Evolutionary conservation across 2,329 filamentous ascomycete genomes (phyloP).

Genomic region (Beauveria varroae): DNA sequence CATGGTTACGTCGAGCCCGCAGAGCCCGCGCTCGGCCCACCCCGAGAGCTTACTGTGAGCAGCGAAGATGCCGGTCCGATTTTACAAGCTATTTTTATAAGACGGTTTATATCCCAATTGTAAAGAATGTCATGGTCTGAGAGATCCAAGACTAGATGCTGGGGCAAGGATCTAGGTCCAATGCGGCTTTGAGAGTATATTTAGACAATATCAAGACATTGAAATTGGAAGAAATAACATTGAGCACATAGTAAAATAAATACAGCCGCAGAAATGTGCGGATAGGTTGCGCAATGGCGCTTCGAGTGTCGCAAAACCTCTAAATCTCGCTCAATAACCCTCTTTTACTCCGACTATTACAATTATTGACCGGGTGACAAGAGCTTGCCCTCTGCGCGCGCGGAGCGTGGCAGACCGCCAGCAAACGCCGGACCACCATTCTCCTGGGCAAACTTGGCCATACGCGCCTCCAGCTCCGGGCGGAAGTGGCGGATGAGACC

Average conservation of each 20-base stretch:
- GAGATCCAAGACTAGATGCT: background rate
- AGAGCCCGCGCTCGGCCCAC: background rate
- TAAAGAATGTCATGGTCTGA: no score
- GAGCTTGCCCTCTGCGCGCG: conserved; percentile 70
- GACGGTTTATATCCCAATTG: no score
- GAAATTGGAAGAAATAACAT: conserved; percentile 5
- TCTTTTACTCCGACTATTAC: conserved; percentile 15
- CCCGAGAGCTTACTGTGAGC: background rate
- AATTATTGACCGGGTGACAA: conserved; percentile 82
- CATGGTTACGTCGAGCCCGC: background rate
- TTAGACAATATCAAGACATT: background rate
- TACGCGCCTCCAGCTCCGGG: conserved; percentile 86
- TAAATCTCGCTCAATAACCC: conserved; percentile 1
- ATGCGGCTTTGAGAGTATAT: background rate
- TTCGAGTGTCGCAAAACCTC: conserved; percentile 1
- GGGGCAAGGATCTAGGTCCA: background rate
- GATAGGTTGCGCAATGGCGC: conserved; percentile 10
- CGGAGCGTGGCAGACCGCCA: conserved; percentile 78
- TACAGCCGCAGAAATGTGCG: conserved; percentile 13
- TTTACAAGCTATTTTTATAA: no score
- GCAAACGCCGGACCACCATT: conserved; percentile 68
- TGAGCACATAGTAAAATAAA: conserved; percentile 14
- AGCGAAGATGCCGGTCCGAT: background rate
- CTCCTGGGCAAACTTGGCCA: conserved; percentile 70
- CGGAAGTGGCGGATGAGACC: conserved; percentile 97